Conservation (phyloP, 306 rosid species). For the Dryas alaskensis region DNA sequence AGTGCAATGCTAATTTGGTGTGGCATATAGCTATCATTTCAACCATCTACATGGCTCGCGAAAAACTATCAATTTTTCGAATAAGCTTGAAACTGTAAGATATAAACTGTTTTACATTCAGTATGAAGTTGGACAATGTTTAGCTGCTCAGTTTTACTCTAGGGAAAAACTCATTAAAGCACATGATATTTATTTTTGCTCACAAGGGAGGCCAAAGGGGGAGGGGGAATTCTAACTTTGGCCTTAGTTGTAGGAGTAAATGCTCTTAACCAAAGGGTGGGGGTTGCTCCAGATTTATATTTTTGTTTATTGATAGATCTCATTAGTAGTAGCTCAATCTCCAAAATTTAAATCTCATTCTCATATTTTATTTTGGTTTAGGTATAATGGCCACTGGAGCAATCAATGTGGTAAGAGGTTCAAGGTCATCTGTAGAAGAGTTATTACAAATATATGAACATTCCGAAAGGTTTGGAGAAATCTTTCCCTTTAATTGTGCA, state of each 20-base stretch:
- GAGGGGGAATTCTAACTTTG: too few relatives aligned
- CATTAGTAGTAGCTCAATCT: neutral
- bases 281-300: neutral
- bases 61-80: neutral
- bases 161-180: too few relatives aligned
- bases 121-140: neutral
- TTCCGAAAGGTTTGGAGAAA: constrained; percentile 70
- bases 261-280: too few relatives aligned
- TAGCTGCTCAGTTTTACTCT: neutral
- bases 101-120: neutral
- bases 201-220: too few relatives aligned
- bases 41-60: neutral
- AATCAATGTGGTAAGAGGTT: constrained; percentile 91
- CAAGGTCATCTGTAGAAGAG: constrained; percentile 86
- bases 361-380: constrained; percentile 38
- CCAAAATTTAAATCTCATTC: constrained; percentile 21
- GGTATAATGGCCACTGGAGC: constrained; percentile 95
- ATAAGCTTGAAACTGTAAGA: neutral
- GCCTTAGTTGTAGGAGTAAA: too few relatives aligned
- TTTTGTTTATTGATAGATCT: neutral
- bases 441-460: constrained; percentile 75
- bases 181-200: too few relatives aligned
- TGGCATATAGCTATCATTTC: neutral
- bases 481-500: neutral
- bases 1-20: neutral